A percentile compares a stretch with the other conserved stretches of the same genome.
These are phyloP conservation scores for Pittosporum tobira DNA, from an alignment of 129 eudicot species.

Conservation along the genomic window DNA sequence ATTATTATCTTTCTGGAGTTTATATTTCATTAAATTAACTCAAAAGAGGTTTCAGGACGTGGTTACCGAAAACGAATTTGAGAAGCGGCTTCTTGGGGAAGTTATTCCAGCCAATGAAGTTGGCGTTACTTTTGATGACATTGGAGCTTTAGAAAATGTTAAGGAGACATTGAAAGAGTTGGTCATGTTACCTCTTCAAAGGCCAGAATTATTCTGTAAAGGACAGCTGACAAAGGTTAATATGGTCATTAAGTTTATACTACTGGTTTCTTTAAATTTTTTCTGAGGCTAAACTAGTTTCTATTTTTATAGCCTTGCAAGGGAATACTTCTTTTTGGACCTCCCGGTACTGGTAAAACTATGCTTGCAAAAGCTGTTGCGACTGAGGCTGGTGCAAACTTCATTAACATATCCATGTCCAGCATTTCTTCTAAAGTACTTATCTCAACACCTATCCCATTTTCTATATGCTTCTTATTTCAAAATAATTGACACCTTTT, in stretches of 20 bases:
- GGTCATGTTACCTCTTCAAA: slow-evolving; percentile 19
- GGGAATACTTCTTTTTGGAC: slow-evolving; percentile 26
- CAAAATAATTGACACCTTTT: slow-evolving; percentile 1
- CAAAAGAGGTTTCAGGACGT: slow-evolving; percentile 8
- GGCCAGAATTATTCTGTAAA: slow-evolving; percentile 12
- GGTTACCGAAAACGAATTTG: slow-evolving; percentile 20
- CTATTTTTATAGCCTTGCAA: slow-evolving; percentile 17
- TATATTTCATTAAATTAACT: neutral
- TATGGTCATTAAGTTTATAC: neutral
- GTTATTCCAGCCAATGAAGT: slow-evolving; percentile 21
- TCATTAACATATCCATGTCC: slow-evolving; percentile 18
- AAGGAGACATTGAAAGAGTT: slow-evolving; percentile 21
- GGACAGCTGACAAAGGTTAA: slow-evolving; percentile 19
- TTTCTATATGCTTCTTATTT: neutral
- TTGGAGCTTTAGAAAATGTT: slow-evolving; percentile 21
- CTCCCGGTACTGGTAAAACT: slow-evolving; percentile 18
- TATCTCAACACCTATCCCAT: neutral
- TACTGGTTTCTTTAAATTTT: neutral
- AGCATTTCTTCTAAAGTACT: slow-evolving; percentile 29
- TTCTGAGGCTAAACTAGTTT: neutral
- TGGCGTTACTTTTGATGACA: slow-evolving; percentile 19
- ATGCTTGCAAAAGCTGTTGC: slow-evolving; percentile 20
- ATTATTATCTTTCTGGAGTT: neutral
- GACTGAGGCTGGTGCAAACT: slow-evolving; percentile 25
- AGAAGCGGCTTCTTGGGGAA: slow-evolving; percentile 15